Base-by-base conservation (phyloP, 2,329 filamentous ascomycete genomes). In the Curvularia sp. region DNA sequence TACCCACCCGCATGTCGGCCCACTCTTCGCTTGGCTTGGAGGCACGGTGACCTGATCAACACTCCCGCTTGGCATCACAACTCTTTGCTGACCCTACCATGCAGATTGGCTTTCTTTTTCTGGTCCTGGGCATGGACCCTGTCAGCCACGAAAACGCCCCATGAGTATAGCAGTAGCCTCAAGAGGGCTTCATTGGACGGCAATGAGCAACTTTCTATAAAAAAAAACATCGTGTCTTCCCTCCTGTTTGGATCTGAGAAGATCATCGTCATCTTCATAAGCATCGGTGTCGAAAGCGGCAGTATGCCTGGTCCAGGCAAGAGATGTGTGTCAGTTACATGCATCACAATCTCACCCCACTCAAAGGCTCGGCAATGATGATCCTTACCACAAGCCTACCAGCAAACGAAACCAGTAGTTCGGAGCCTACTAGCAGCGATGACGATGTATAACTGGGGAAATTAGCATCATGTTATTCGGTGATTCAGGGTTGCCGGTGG, bases 351-450 rank as follows among this genome's bases (percentile, higher is more conserved):
- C 39, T 35, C 24, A 48, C 49, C 49, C 53, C 57, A 54, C 57
- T 52, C 33, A 51, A 53, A 53, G 56, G 39, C 64, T 63, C 58
- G 62, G 58, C 62, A 49, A 31, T 42, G 55, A 53, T 62, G 55
- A 64, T 58, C 55, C 47, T 51, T 60, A 53, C 39, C 55, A 57
- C 44, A 46, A 39, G 41, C 53, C 46, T 42, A 38, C 15, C 46
- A 15, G 39, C 28, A 38, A 41, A 35, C 43, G 38, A 39, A 43
- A 30, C 53, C 39, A 43, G 38, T 20, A 31, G 38, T 9, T 30
- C 31, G 51, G 55, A 20, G 28, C 44, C 53, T 28, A 33, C 38
- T 47, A 33, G 42, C 43, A 31, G 15, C 24, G 18, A 42, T 42
- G 42, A 58, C 49, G 28, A 48, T 44, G 22, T 15, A 26, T 48